Conservation (phyloP, 805 yeast species). For the Priceomyces castillae region DNA sequence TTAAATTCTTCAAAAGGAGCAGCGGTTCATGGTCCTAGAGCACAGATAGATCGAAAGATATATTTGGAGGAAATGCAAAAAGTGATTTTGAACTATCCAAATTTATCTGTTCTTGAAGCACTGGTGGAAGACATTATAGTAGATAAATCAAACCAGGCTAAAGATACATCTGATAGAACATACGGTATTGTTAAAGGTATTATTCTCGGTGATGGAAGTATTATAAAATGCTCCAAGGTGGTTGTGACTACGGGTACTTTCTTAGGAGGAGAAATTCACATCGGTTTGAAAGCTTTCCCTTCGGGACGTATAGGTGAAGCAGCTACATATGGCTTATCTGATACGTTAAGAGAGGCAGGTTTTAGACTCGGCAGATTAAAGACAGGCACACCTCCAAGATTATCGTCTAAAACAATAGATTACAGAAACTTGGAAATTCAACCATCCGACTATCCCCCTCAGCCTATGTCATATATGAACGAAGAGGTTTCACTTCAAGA, state of each 20-base stretch:
- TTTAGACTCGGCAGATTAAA: slow-evolving; percentile 85
- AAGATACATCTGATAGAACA: slow-evolving; percentile 36
- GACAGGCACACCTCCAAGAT: slow-evolving; percentile 96
- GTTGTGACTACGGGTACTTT: slow-evolving; percentile 96
- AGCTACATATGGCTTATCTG: slow-evolving; percentile 85
- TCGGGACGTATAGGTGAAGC: slow-evolving; percentile 93
- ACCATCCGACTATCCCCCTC: slow-evolving; percentile 79
- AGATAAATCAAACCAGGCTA: slow-evolving; percentile 29
- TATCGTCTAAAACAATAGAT: slow-evolving; percentile 69
- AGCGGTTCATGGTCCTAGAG: slow-evolving; percentile 98
- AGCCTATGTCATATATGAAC: slow-evolving; percentile 86
- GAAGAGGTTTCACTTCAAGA: slow-evolving; percentile 57
- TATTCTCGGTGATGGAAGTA: slow-evolving; percentile 61
- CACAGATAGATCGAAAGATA: slow-evolving; percentile 86
- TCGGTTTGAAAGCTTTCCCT: slow-evolving; percentile 76
- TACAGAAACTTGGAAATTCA: slow-evolving; percentile 64
- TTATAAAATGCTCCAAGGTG: slow-evolving; percentile 62
- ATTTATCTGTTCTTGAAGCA: slow-evolving; percentile 62
- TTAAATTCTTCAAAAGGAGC: slow-evolving; percentile 86
- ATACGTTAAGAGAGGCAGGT: slow-evolving; percentile 72
- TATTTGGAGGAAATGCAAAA: slow-evolving; percentile 79
- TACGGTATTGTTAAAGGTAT: slow-evolving; percentile 64
- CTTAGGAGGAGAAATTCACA: slow-evolving; percentile 89
- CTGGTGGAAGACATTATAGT: slow-evolving; percentile 83
- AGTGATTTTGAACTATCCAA: slow-evolving; percentile 52